Conservation (phyloP, 768 basidiomycete species). For the Saitozyma podzolica region DNA sequence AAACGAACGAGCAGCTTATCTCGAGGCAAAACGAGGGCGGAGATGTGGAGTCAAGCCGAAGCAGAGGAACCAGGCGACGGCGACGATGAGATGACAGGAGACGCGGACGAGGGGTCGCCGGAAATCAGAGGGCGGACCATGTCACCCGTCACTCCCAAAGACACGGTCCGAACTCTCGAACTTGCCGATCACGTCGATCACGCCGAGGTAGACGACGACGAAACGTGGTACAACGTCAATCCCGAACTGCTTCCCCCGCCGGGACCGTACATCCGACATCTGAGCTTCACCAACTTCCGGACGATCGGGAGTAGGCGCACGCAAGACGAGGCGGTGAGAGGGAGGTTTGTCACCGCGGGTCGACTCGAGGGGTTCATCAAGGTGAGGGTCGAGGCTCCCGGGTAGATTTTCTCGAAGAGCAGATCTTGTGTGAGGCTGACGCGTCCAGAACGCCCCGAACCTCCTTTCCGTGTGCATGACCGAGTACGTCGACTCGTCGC, state of each 20-base stretch:
- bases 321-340: slow-evolving; percentile 81
- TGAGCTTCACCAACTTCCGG: slow-evolving; percentile 96
- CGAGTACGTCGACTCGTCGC: slow-evolving; percentile 91
- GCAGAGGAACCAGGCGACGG: slow-evolving; percentile 5
- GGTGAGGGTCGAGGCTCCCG: slow-evolving; percentile 18
- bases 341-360: slow-evolving; percentile 89
- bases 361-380: slow-evolving; percentile 60
- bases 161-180: slow-evolving; percentile 5
- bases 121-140: background rate
- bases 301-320: slow-evolving; percentile 94
- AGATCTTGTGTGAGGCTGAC: slow-evolving; percentile 4
- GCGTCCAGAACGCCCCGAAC: slow-evolving; percentile 77
- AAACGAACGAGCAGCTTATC: background rate
- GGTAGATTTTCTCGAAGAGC: background rate
- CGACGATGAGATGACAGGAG: slow-evolving; percentile 16
- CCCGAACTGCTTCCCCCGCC: slow-evolving; percentile 58
- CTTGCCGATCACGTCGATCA: background rate
- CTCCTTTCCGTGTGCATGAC: slow-evolving; percentile 88
- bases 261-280: slow-evolving; percentile 72
- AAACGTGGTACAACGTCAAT: slow-evolving; percentile 21
- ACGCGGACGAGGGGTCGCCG: background rate
- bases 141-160: background rate
- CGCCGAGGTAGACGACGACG: slow-evolving; percentile 10
- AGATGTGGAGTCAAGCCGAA: background rate
- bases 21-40: background rate